Percentiles rank a stretch among this genome's conserved stretches.
Conservation (phyloP, 495 filamentous ascomycete species). For the Cladorrhinum samala region DNA sequence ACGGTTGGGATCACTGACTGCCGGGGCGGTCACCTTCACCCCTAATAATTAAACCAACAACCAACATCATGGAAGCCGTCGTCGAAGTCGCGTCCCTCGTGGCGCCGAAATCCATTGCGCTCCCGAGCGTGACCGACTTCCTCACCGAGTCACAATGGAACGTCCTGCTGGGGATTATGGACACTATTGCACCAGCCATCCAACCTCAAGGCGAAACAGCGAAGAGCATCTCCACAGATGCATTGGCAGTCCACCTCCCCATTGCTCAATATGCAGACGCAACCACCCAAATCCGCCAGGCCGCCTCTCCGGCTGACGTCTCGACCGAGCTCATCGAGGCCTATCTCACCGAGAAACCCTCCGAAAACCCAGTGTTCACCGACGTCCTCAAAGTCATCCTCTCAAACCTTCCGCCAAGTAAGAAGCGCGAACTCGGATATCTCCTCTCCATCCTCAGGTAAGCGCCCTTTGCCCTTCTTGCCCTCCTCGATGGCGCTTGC, state of each 20-base stretch:
- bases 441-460: conserved; percentile 30
- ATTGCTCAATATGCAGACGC: conserved; percentile 6
- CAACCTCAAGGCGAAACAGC: not conserved
- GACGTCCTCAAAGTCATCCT: conserved; percentile 21
- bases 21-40: no score
- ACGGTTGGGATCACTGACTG: no score
- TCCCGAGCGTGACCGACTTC: conserved; percentile 4
- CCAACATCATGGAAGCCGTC: not conserved
- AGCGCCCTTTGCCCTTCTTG: not conserved
- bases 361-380: conserved; percentile 23
- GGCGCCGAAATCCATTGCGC: conserved; percentile 5
- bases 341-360: conserved; percentile 30
- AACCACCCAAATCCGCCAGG: conserved; percentile 6
- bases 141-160: conserved; percentile 11
- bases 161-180: conserved; percentile 19
- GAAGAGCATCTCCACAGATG: not conserved
- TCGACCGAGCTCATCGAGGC: conserved; percentile 25
- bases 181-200: conserved; percentile 13
- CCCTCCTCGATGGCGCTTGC: not conserved
- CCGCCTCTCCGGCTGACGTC: conserved; percentile 3
- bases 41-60: no score
- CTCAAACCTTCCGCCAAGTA: conserved; percentile 17
- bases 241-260: conserved; percentile 4
- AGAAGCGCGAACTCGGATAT: conserved; percentile 22
- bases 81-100: not conserved